Base-by-base conservation (phyloP, 2,329 filamentous ascomycete species). In the Colletotrichum musae region DNA sequence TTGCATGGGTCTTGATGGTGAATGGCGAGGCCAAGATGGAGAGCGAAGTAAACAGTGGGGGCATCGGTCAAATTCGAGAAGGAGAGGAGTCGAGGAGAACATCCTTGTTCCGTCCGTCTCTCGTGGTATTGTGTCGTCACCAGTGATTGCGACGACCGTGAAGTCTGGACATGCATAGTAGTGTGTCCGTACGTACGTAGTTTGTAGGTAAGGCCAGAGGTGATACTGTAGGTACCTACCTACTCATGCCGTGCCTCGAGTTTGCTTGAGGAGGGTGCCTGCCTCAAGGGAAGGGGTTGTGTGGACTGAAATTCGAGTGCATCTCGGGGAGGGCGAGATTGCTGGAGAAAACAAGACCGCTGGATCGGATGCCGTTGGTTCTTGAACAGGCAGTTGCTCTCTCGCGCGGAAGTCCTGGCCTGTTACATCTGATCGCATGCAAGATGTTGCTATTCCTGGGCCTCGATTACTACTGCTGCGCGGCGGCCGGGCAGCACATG, bases 391-490 rank as follows among this genome's bases (percentile, higher is more conserved):
- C 60, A 65, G 54, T 24, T 28, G 36, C 56, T 45, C 43, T 59
- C 66, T 36, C 61, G 54, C 53, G 21, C 43, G 53, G 16, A 32
- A 32, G 32, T 36, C 32, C 32, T 16, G 59, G 39, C 52, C 32
- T 41, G 53, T 53, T 53, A 39, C 60, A 58, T 69, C 50, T 45
- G 51, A 56, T 60, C 50, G 59, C 43, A 58, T 69, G 56, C 66
- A 66, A 41, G 41, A 56, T 58, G 64, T 62, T 63, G 56, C 62
- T 69, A 66, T 66, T 69, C 61, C 66, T 66, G 56, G 26, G 15
- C 26, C 28, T 13, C 24, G 48, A 65, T 50, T 54, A 54, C 21
- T 54, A 54, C 21, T 58, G 51, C 54, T 58, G 39, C n/a, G 32
- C 26, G 36, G 32, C 9, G 21, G 15, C 10, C 60, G 15, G 15